Evolutionary conservation across 1,284 basidiomycete genomes (phyloP), one percentile per base, ranked within the genome.

Genomic region (Rhodotorula mucilaginosa): DNA sequence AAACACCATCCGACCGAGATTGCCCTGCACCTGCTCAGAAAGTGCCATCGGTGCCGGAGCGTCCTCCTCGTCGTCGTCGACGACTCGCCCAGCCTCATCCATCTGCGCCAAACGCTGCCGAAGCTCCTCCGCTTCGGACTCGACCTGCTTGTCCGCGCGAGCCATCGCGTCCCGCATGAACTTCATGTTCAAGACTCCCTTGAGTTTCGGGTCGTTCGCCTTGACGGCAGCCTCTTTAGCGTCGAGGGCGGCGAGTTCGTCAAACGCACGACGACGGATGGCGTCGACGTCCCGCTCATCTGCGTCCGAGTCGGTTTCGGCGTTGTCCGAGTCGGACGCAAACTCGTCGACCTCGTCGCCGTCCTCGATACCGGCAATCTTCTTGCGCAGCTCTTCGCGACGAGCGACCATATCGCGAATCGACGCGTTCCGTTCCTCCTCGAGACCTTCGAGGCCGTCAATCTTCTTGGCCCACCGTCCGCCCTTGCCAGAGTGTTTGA

Each of bases 121-220:
- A 70, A 93, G 87, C 74, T 91, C 89, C 68, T 90, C 89, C 18
- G 86, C 87, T 74, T 87, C 85, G 68, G 84, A 84, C 69, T 88
- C 84, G 0, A 87, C 86, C 64, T 84, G 85, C 21, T 81, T 83
- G 77, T 87, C 84, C 69, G 88, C 86, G 74, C 91, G 85, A 19
- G 87, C 87, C 82, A 89, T 88, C 0, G 91, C 93, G 71, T 93
- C 90, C 80, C 90, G 88, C 94, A 97, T 97, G 81, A 97, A 97
- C 82, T 94, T 94, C 93, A 97, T 95, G 76, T 87, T 85, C 81
- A 94, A 90, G 18, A 96, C 85, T 21, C 84, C 84, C 78, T 88
- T 87, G 79, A 88, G 88, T 69, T 84, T 83, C 78, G 86, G 85
- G 73, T 72, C 79, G 19, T 67, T 61, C 29, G 65, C 72, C 23